These are phyloP conservation scores for Pseudogymnoascus sp. DNA, from an alignment of 2,329 filamentous ascomycete genomes.

Conservation along the genomic window DNA sequence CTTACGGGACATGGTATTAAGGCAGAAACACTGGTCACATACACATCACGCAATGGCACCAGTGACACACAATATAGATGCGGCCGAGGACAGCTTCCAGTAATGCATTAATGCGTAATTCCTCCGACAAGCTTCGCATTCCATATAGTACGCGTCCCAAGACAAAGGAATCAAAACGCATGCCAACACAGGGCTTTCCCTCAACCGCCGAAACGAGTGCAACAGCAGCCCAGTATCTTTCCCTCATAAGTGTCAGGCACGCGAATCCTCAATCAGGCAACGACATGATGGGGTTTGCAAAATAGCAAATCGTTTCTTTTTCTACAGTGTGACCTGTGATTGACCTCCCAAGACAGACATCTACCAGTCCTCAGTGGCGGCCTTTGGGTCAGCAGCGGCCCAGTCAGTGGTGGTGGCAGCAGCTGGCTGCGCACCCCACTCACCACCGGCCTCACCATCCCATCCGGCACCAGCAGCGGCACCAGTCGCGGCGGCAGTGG, in stretches of 20 bases:
- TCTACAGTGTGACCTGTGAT: slow-evolving; percentile 13
- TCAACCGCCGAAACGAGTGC: slow-evolving; percentile 41
- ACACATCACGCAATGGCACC: slow-evolving; percentile 3
- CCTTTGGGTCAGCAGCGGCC: slow-evolving; percentile 44
- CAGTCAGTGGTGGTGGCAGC: slow-evolving; percentile 38
- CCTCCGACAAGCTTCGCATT: slow-evolving; percentile 7
- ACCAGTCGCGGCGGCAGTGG: slow-evolving; percentile 45
- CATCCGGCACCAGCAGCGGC: slow-evolving; percentile 56
- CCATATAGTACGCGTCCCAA: slow-evolving; percentile 10
- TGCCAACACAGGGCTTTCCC: slow-evolving; percentile 95
- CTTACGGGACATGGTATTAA: not conserved
- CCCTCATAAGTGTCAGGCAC: slow-evolving; percentile 90
- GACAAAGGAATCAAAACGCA: slow-evolving; percentile 4
- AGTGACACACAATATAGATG: slow-evolving; percentile 2
- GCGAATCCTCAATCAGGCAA: slow-evolving; percentile 35
- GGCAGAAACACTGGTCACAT: slow-evolving; percentile 3
- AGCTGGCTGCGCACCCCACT: slow-evolving; percentile 42
- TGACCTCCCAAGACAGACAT: slow-evolving; percentile 13
- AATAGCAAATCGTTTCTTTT: slow-evolving; percentile 18
- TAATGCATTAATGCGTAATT: slow-evolving; percentile 9
- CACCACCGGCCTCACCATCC: slow-evolving; percentile 45
- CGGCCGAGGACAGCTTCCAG: slow-evolving; percentile 8
- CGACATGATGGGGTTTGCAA: slow-evolving; percentile 13
- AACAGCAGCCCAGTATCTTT: slow-evolving; percentile 79
- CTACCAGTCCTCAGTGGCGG: slow-evolving; percentile 28